Conservation (phyloP, 768 basidiomycete species). For the Arthromyces matolae region DNA sequence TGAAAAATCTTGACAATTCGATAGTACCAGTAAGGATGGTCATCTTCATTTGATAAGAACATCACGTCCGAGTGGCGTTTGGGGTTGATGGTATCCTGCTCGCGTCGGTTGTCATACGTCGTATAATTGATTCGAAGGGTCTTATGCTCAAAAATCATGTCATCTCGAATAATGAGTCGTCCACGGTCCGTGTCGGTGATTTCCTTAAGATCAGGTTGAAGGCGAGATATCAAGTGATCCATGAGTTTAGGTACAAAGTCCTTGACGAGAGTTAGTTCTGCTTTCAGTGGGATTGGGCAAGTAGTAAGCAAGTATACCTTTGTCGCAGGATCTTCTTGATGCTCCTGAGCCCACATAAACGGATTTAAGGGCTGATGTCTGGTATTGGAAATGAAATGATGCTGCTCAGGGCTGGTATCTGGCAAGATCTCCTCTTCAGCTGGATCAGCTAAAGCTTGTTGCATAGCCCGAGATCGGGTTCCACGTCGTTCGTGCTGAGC, state of each 20-base stretch:
- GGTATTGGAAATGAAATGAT: background rate
- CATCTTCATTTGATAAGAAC: conserved; percentile 21
- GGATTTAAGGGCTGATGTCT: background rate
- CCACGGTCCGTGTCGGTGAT: conserved; percentile 15
- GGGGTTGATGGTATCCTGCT: conserved; percentile 36
- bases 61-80: conserved; percentile 31
- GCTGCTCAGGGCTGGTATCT: background rate
- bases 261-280: conserved; percentile 9
- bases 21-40: conserved; percentile 31
- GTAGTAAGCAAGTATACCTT: conserved; percentile 18
- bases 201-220: conserved; percentile 1
- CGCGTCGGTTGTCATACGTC: conserved; percentile 36
- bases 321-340: conserved; percentile 25
- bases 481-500: conserved; percentile 12
- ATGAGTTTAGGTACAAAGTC: conserved; percentile 26
- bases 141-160: conserved; percentile 20
- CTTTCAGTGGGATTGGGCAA: background rate
- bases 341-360: background rate
- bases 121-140: conserved; percentile 34
- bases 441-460: background rate
- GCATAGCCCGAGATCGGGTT: conserved; percentile 11
- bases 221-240: conserved; percentile 21
- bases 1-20: conserved; percentile 29
- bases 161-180: conserved; percentile 17
- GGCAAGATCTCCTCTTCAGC: background rate